These are phyloP conservation scores for Inga oerstediana DNA, from an alignment of 306 rosid genomes.

Conservation along the genomic window DNA sequence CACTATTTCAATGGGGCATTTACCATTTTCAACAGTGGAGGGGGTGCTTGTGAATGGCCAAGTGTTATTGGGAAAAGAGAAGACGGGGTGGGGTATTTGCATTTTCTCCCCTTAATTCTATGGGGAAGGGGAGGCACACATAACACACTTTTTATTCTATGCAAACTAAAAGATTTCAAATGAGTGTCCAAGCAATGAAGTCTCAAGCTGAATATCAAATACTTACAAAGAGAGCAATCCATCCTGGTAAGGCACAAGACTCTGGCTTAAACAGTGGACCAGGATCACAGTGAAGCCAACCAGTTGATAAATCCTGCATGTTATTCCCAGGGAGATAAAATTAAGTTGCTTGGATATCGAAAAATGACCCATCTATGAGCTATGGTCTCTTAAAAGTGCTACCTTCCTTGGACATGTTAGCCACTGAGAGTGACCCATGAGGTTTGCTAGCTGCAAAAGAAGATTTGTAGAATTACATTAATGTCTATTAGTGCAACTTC, in stretches of 20 bases:
- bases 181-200: neutral
- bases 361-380: conserved; percentile 16
- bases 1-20: neutral
- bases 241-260: conserved; percentile 57
- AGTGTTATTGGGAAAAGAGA: neutral
- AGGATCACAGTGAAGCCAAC: conserved; percentile 97
- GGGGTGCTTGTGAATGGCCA: neutral
- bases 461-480: conserved; percentile 35
- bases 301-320: conserved; percentile 88
- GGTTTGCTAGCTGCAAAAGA: conserved; percentile 80
- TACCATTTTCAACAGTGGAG: neutral
- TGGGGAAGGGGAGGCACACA: neutral
- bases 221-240: conserved; percentile 82
- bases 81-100: neutral
- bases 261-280: conserved; percentile 91
- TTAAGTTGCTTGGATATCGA: conserved; percentile 27
- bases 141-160: neutral
- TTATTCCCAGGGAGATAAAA: conserved; percentile 32
- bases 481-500: conserved; percentile 27
- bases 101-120: neutral
- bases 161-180: neutral
- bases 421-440: conserved; percentile 91
- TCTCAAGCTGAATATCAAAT: conserved; percentile 27
- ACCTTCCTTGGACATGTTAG: conserved; percentile 98
- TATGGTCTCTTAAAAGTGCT: conserved; percentile 34